These are phyloP conservation scores for Lophiostoma macrostomum DNA, from an alignment of 495 filamentous ascomycete species.

Conservation along the genomic window DNA sequence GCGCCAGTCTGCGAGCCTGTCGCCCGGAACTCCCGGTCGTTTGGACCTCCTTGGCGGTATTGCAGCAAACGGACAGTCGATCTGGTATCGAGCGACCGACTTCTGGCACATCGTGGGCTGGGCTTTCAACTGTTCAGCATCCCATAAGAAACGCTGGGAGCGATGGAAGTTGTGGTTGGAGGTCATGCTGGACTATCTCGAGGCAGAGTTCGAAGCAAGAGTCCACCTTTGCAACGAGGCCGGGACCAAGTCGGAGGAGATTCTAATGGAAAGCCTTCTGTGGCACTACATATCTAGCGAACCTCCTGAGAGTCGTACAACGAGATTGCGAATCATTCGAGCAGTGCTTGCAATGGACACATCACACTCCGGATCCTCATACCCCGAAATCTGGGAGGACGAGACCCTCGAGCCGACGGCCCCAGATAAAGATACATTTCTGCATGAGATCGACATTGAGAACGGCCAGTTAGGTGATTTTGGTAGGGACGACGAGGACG, in stretches of 20 bases:
- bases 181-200: constrained; percentile 72
- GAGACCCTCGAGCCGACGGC: constrained; percentile 51
- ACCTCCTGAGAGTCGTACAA: constrained; percentile 40
- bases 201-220: constrained; percentile 70
- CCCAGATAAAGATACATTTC: constrained; percentile 41
- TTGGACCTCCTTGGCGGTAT: constrained; percentile 50
- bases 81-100: constrained; percentile 73
- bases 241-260: constrained; percentile 30
- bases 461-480: constrained; percentile 59
- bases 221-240: constrained; percentile 37
- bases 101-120: constrained; percentile 91
- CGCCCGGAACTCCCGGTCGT: constrained; percentile 38
- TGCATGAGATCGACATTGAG: constrained; percentile 53
- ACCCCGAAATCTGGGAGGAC: constrained; percentile 58
- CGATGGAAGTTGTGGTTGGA: constrained; percentile 80
- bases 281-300: constrained; percentile 50
- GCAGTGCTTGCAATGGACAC: constrained; percentile 64
- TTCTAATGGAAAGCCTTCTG: constrained; percentile 48
- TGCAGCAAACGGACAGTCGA: constrained; percentile 59
- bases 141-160: constrained; percentile 68
- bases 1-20: not conserved
- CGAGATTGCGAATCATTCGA: constrained; percentile 54
- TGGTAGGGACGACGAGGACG: constrained; percentile 51
- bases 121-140: constrained; percentile 86
- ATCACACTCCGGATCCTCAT: constrained; percentile 50